These are phyloP conservation scores for Solanum gracilifrons DNA, from an alignment of 257 asterid genomes.

Conservation along the genomic window DNA sequence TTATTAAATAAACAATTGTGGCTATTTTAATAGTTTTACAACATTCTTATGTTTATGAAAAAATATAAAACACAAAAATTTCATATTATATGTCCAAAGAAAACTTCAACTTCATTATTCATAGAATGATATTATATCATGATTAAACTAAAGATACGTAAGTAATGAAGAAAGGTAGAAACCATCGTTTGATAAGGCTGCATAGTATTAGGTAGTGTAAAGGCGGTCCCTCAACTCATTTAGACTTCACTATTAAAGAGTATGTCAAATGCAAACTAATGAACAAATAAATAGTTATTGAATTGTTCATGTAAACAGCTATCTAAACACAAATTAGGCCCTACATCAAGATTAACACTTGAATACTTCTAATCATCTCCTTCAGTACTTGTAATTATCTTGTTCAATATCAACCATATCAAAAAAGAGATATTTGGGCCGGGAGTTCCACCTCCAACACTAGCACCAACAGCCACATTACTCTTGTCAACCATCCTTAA, in stretches of 20 bases:
- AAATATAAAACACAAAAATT: too few relatives aligned
- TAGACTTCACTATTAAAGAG: background rate
- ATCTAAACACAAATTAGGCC: background rate
- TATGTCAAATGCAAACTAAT: background rate
- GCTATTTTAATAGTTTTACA: too few relatives aligned
- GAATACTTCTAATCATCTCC: background rate
- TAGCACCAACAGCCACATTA: conserved; percentile 37
- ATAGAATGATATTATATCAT: too few relatives aligned
- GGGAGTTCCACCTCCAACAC: conserved; percentile 31
- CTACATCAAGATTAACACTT: background rate
- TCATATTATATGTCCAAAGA: too few relatives aligned
- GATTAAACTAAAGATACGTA: too few relatives aligned
- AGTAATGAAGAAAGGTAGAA: background rate
- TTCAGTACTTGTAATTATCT: background rate
- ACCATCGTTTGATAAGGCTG: background rate
- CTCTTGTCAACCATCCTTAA: conserved; percentile 42
- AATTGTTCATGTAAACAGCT: background rate
- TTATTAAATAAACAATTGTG: too few relatives aligned
- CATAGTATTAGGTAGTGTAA: background rate
- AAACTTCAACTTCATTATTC: too few relatives aligned
- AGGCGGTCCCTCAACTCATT: background rate
- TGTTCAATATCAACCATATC: background rate
- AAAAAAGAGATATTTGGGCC: conserved; percentile 5
- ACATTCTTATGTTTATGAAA: too few relatives aligned
- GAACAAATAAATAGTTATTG: background rate